Conservation (phyloP, 2,329 filamentous ascomycete species). For the Seiridium cupressi region DNA sequence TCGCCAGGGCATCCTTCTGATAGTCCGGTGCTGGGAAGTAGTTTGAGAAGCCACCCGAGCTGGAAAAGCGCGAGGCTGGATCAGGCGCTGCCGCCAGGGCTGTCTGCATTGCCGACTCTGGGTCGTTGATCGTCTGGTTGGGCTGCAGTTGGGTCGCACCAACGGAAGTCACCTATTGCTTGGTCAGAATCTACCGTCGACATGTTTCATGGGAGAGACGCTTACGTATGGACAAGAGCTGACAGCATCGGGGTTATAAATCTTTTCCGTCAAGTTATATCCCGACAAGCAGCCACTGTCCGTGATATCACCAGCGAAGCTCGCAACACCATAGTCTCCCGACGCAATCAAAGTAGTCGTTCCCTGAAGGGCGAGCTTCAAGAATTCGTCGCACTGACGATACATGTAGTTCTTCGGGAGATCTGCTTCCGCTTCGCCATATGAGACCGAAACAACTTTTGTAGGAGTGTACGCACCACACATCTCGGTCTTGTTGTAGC, state of each 20-base stretch:
- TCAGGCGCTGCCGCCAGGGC: not conserved
- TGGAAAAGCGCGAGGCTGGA: conserved; percentile 11
- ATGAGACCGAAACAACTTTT: conserved; percentile 47
- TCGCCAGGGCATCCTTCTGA: conserved; percentile 37
- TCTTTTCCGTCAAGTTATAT: conserved; percentile 19
- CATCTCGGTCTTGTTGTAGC: conserved; percentile 34
- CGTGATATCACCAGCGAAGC: conserved; percentile 23
- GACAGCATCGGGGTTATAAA: conserved; percentile 47
- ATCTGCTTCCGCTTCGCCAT: conserved; percentile 42
- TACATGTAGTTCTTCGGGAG: conserved; percentile 45
- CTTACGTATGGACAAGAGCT: conserved; percentile 40
- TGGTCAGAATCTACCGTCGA: not conserved
- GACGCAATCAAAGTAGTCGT: conserved; percentile 34
- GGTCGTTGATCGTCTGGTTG: not conserved
- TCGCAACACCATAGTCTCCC: conserved; percentile 33
- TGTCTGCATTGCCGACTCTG: not conserved
- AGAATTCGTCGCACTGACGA: conserved; percentile 35
- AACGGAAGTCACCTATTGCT: conserved; percentile 40
- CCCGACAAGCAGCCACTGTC: conserved; percentile 24
- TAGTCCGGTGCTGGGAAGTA: conserved; percentile 38
- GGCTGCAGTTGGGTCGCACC: conserved; percentile 41
- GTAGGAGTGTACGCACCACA: conserved; percentile 34
- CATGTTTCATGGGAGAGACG: not conserved
- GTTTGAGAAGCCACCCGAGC: conserved; percentile 32
- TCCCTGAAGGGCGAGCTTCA: conserved; percentile 40